These are phyloP conservation scores for Picochlorum sp. DNA, from an alignment of 139 green algal genomes.

Conservation along the genomic window DNA sequence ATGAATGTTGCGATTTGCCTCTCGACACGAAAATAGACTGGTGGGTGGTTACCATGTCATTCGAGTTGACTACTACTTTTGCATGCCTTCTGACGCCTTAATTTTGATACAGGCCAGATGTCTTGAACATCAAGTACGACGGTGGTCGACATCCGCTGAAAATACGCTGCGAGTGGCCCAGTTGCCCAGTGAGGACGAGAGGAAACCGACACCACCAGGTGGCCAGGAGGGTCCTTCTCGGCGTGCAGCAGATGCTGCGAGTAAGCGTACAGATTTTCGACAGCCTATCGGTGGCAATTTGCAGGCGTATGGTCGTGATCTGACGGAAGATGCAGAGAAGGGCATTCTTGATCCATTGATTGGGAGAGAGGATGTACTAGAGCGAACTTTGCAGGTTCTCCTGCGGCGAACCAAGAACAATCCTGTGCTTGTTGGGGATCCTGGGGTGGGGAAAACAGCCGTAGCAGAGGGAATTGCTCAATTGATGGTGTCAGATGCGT, in stretches of 20 bases:
- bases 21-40: no score
- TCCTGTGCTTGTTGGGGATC: constrained; percentile 80
- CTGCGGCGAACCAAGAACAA: constrained; percentile 87
- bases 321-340: constrained; percentile 49
- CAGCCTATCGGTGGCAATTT: constrained; percentile 21
- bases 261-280: neutral
- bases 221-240: neutral
- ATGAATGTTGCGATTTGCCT: no score
- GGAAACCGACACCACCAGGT: neutral
- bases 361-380: constrained; percentile 47
- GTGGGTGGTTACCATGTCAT: no score
- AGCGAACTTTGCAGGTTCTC: constrained; percentile 65
- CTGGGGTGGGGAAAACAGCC: constrained; percentile 78
- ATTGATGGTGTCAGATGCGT: constrained; percentile 17
- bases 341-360: constrained; percentile 63
- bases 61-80: no score
- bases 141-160: no score
- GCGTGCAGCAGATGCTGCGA: neutral
- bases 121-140: no score
- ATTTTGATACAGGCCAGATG: no score
- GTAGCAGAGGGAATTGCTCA: constrained; percentile 85
- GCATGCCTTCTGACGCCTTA: no score
- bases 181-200: no score
- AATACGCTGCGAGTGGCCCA: no score
- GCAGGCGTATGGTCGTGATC: constrained; percentile 51